Evolutionary conservation across 352 stramenopile genomes (phyloP), one percentile per base, ranked within the genome.

Genomic region (Globisporangium acanthophoron): DNA sequence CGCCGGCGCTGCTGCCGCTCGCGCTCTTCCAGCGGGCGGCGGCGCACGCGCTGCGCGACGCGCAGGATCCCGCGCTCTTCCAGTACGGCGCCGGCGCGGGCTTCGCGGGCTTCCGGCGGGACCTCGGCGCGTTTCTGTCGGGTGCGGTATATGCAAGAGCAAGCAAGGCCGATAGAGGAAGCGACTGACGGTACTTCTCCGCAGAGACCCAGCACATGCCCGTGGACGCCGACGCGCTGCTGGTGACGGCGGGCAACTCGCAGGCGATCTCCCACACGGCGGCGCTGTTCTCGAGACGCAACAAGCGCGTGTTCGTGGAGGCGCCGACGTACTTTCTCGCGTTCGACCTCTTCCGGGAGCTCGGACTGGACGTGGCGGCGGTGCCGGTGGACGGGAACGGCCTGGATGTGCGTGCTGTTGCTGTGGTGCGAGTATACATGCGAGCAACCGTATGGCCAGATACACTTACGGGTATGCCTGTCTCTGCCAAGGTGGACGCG

Each of bases 241-340:
- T 98, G 66, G 77, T 97, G 27, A 98, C 92, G 1, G 80, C 86
- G 27, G 94, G 94, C 35, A 94, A 97, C 59, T 96, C 87, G 3
- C 89, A 97, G 65, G 90, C 85, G 15, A 80, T 98, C n/a, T 91
- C 92, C 11, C 79, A 97, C 33, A 65, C 92, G 0, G 90, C 83
- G 33, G 87, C 87, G 21, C 68, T 75, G 20, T 85, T 92, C 24
- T 75, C 85, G 16, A 72, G 80, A 52, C 78, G 76, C 50, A 88
- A 82, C 55, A 92, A 96, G 71, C 76, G 88, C 18, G 88, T 96
- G 13, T 92, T 95, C 59, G 77, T 97, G 3, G 92, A 98, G 66
- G 74, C 92, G 18, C 94, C 92, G 12, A 97, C 90, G 5, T 98
- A 98, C 67, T 98, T 97, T 58, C 67, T 98, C 13, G 90, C 83